Conservation (phyloP, 495 filamentous ascomycete species). For the Pseudevernia furfuracea region DNA sequence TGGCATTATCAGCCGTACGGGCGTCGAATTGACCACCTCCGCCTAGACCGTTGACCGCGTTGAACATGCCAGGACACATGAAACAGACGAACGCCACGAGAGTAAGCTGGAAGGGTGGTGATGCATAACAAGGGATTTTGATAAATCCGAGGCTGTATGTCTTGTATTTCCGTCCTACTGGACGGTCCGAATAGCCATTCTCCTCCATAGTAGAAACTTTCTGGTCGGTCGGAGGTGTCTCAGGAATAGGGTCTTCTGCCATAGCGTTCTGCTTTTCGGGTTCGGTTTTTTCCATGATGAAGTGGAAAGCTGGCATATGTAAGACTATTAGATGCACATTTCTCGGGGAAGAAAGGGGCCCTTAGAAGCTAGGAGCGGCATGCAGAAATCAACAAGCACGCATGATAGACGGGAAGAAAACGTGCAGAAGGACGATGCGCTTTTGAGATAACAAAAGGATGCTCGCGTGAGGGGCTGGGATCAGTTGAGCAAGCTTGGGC, state of each 20-base stretch:
- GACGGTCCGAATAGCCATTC: slow-evolving; percentile 18
- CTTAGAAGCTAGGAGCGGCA: not conserved
- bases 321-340: not conserved
- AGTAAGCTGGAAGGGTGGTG: slow-evolving; percentile 49
- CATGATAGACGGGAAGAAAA: not conserved
- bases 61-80: slow-evolving; percentile 72
- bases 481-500: not conserved
- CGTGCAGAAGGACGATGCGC: not conserved
- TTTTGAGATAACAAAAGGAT: not conserved
- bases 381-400: not conserved
- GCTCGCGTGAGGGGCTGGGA: not conserved
- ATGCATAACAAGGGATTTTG: slow-evolving; percentile 61
- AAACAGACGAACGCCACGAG: slow-evolving; percentile 62
- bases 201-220: slow-evolving; percentile 7
- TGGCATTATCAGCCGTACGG: slow-evolving; percentile 38
- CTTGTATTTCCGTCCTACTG: slow-evolving; percentile 44
- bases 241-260: not conserved
- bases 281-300: not conserved
- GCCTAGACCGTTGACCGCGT: slow-evolving; percentile 51
- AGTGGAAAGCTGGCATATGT: too few relatives aligned
- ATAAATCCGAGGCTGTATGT: slow-evolving; percentile 39
- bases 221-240: not conserved
- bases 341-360: not conserved
- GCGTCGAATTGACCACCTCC: slow-evolving; percentile 44
- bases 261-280: slow-evolving; percentile 3